Evolutionary conservation across 148 eudicot species (phyloP).

Genomic region (Spergularia marina): DNA sequence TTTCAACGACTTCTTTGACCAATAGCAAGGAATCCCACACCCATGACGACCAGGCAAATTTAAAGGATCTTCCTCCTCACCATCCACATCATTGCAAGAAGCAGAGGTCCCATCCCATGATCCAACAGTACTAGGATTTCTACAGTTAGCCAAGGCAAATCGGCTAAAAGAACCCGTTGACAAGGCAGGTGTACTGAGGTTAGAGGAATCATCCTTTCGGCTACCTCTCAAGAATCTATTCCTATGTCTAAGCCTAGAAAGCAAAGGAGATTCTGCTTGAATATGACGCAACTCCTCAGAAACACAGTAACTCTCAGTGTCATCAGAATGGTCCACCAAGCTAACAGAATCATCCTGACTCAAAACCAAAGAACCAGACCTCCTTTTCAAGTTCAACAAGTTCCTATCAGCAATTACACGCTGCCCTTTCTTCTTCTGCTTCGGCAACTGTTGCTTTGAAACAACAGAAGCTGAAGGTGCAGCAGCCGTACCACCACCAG

Average conservation of each 20-base stretch:
- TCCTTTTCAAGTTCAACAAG: conserved; percentile 31
- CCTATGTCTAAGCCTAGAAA: conserved; percentile 57
- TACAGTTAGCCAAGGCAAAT: conserved; percentile 42
- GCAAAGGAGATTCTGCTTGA: conserved; percentile 61
- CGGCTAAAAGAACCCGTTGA: conserved; percentile 71
- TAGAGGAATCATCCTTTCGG: conserved; percentile 69
- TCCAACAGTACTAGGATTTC: conserved; percentile 65
- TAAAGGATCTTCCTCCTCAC: conserved; percentile 57
- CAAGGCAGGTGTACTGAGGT: conserved; percentile 88
- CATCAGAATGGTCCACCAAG: conserved; percentile 69
- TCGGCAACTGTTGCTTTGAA: conserved; percentile 41
- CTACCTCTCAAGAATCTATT: conserved; percentile 51
- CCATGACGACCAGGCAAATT: conserved; percentile 78
- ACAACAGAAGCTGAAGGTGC: conserved; percentile 36
- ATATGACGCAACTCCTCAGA: conserved; percentile 55
- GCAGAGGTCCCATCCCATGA: conserved; percentile 85
- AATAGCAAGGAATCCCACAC: conserved; percentile 92
- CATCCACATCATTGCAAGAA: conserved; percentile 65
- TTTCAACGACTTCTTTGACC: conserved; percentile 88
- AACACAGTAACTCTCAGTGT: conserved; percentile 51
- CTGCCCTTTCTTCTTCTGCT: conserved; percentile 33
- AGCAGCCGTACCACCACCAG: conserved; percentile 1
- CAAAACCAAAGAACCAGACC: conserved; percentile 28
- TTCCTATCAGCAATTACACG: conserved; percentile 35
- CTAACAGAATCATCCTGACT: conserved; percentile 54